These are phyloP conservation scores for Emergomyces orientalis DNA, from an alignment of 2,329 filamentous ascomycete species.

Conservation along the genomic window DNA sequence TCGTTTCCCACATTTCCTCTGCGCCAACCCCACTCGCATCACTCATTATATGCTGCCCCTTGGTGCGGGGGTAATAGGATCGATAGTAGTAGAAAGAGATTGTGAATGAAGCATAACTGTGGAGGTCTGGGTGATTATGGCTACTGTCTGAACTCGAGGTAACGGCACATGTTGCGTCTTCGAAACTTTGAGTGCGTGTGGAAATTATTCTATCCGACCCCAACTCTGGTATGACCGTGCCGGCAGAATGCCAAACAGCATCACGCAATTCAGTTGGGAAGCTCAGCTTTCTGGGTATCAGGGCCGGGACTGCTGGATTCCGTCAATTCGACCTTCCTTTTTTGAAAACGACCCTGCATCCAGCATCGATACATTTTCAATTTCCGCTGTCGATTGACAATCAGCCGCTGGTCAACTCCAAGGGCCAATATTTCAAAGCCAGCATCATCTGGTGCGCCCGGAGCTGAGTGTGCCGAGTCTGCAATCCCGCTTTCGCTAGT, in stretches of 20 bases:
- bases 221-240: background rate
- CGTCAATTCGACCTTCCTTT: constrained; percentile 17
- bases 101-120: background rate
- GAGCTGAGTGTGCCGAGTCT: constrained; percentile 1
- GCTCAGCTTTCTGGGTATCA: background rate
- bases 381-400: constrained; percentile 83
- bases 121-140: background rate
- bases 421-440: constrained; percentile 66
- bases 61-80: background rate
- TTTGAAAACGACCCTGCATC: constrained; percentile 38
- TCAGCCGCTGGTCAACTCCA: constrained; percentile 74
- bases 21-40: background rate
- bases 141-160: background rate
- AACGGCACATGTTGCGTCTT: background rate
- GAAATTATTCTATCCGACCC: background rate
- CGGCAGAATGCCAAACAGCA: background rate
- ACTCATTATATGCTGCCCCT: background rate
- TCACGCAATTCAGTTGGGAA: background rate
- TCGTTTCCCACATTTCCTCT: background rate
- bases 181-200: background rate
- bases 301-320: background rate
- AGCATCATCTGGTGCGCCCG: constrained; percentile 10
- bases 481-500: constrained; percentile 13
- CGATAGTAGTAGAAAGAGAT: background rate
- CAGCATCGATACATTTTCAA: constrained; percentile 99